Conservation (phyloP, 169 alveolate genomes). For the Plasmodium blacklocki region DNA sequence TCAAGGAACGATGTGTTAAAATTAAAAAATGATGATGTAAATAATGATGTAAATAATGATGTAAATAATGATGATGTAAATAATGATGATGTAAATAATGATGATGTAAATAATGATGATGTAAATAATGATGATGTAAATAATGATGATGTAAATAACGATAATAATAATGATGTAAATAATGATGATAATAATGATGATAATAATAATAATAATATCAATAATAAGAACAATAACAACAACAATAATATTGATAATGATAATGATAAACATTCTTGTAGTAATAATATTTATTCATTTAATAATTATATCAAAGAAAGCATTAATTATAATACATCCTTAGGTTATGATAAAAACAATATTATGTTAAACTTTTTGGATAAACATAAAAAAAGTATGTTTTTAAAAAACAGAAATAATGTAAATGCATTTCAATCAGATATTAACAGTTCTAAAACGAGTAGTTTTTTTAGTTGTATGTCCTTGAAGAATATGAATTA, state of each 20-base stretch:
- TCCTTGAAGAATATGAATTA: constrained; percentile 40
- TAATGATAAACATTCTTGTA: not conserved
- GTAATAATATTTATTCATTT: not conserved
- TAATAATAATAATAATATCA: not conserved
- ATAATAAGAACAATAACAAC: not conserved
- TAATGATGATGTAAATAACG: not conserved
- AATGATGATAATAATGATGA: not conserved
- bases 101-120: too few relatives aligned
- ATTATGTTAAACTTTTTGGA: not conserved
- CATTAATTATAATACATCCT: not conserved
- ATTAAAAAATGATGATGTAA: not conserved
- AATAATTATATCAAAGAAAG: constrained; percentile 11
- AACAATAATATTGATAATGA: not conserved
- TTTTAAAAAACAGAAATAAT: constrained; percentile 14
- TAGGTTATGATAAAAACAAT: too few relatives aligned
- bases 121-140: not conserved
- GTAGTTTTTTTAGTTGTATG: constrained; percentile 37
- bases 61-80: not conserved
- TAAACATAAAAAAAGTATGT: constrained; percentile 9
- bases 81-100: not conserved
- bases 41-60: constrained; percentile 14
- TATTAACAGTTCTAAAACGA: constrained; percentile 29
- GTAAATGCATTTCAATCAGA: constrained; percentile 9
- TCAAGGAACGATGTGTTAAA: too few relatives aligned
- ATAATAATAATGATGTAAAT: not conserved